These are phyloP conservation scores for Musa acuminata DNA, from an alignment of 176 grass and related monocot genomes.

Conservation along the genomic window DNA sequence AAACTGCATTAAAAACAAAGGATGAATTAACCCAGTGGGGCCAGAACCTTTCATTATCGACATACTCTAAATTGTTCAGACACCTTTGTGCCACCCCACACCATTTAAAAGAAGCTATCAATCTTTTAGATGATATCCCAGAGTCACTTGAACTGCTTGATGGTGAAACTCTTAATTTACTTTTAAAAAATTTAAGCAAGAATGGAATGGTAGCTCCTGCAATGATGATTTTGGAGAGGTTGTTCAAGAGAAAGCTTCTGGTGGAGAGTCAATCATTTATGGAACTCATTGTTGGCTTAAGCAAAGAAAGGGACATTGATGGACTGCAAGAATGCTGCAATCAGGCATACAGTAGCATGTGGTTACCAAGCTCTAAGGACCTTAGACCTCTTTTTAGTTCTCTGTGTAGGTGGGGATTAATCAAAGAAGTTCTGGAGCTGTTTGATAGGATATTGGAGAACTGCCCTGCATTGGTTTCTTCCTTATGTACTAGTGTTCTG, in stretches of 20 bases:
- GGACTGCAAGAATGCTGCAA: conserved; percentile 68
- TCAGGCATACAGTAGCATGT: conserved; percentile 37
- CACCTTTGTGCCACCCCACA: conserved; percentile 29
- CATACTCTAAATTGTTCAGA: conserved; percentile 41
- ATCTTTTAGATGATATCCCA: conserved; percentile 46
- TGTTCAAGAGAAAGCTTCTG: conserved; percentile 41
- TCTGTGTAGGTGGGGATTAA: conserved; percentile 65
- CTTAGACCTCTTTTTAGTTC: conserved; percentile 29
- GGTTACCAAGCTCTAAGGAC: conserved; percentile 51
- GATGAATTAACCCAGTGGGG: conserved; percentile 66
- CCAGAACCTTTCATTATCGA: conserved; percentile 35
- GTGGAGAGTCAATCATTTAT: conserved; percentile 49
- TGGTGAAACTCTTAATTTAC: conserved; percentile 54
- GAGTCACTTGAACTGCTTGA: conserved; percentile 41
- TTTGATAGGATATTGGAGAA: conserved; percentile 30
- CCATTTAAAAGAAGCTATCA: conserved; percentile 34
- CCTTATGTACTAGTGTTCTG: conserved; percentile 43
- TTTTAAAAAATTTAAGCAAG: conserved; percentile 35
- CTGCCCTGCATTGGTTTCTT: conserved; percentile 27
- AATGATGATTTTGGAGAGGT: conserved; percentile 43
- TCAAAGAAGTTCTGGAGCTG: conserved; percentile 62
- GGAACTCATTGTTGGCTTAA: conserved; percentile 50
- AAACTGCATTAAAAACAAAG: conserved; percentile 45
- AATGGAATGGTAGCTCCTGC: conserved; percentile 40
- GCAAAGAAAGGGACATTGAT: conserved; percentile 45